phyloP scores from a whole-genome alignment of 1,284 basidiomycete genomes.

The Meira nashicola region DNA sequence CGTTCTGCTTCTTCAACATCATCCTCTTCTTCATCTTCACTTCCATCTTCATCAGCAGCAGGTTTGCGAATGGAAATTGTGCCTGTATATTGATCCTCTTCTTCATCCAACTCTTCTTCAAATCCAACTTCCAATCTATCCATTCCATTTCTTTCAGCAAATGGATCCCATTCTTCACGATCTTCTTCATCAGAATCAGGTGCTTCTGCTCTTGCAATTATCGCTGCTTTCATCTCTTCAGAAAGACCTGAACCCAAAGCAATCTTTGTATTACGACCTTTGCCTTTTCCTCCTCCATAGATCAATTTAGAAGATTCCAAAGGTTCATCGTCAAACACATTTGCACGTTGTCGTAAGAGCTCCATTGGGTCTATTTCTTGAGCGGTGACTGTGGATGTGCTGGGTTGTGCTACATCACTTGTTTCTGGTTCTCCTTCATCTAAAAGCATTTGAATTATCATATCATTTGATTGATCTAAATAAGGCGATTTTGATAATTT shows the following conservation, averaged over 20 bases:
- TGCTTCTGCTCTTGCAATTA: not conserved
- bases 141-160: not conserved
- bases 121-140: constrained; percentile 9
- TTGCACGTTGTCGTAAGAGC: not conserved
- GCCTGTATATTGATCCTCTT: not conserved
- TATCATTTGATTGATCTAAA: not conserved
- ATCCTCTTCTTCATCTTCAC: constrained; percentile 5
- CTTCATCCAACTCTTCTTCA: constrained; percentile 14
- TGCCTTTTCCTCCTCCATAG: not conserved
- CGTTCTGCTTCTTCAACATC: constrained; percentile 6
- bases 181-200: constrained; percentile 5
- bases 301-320: not conserved
- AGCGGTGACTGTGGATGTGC: not conserved
- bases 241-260: not conserved
- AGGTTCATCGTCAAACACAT: not conserved
- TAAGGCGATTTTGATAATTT: not conserved
- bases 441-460: not conserved
- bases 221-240: constrained; percentile 1
- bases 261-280: not conserved
- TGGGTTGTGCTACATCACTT: not conserved
- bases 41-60: constrained; percentile 1
- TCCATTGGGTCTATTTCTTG: not conserved
- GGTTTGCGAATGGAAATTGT: not conserved
- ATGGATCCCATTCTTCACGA: constrained; percentile 9
- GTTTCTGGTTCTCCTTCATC: not conserved